A percentile compares a stretch with the other conserved stretches of the same genome.
Conservation (phyloP, 306 rosid genomes). For the Coriaria nepalensis region DNA sequence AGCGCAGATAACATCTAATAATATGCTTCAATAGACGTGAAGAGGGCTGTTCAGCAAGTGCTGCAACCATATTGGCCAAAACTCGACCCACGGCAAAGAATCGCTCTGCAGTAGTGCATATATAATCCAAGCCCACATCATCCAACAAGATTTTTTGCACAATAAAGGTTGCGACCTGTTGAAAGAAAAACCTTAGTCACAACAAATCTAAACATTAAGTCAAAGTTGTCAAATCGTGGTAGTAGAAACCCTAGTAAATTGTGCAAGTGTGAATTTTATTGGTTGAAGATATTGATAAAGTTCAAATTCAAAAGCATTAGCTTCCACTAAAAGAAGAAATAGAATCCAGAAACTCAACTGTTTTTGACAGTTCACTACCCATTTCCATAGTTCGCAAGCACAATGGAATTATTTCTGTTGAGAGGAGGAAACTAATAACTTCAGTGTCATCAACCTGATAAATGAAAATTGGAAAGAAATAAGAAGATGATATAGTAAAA, state of each 20-base stretch:
- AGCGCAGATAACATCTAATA: slow-evolving; percentile 56
- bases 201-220: slow-evolving; percentile 9
- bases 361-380: slow-evolving; percentile 71
- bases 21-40: slow-evolving; percentile 57
- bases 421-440: slow-evolving; percentile 63
- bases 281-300: not conserved
- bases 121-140: slow-evolving; percentile 61
- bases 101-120: slow-evolving; percentile 56
- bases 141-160: slow-evolving; percentile 64
- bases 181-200: slow-evolving; percentile 18
- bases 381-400: slow-evolving; percentile 83
- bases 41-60: slow-evolving; percentile 58
- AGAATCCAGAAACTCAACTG: slow-evolving; percentile 48
- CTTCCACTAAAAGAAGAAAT: slow-evolving; percentile 1
- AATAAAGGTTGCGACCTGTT: slow-evolving; percentile 67
- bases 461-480: not conserved
- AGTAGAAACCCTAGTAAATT: no score
- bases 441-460: slow-evolving; percentile 66
- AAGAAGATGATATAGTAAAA: not conserved
- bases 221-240: not conserved
- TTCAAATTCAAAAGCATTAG: not conserved
- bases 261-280: no score
- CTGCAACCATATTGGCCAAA: slow-evolving; percentile 43
- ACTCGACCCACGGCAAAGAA: slow-evolving; percentile 55
- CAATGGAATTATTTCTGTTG: slow-evolving; percentile 64